Evolutionary conservation across 2,329 filamentous ascomycete genomes (phyloP), one percentile per base, ranked within the genome.

Genomic region (Clonostachys sp.): DNA sequence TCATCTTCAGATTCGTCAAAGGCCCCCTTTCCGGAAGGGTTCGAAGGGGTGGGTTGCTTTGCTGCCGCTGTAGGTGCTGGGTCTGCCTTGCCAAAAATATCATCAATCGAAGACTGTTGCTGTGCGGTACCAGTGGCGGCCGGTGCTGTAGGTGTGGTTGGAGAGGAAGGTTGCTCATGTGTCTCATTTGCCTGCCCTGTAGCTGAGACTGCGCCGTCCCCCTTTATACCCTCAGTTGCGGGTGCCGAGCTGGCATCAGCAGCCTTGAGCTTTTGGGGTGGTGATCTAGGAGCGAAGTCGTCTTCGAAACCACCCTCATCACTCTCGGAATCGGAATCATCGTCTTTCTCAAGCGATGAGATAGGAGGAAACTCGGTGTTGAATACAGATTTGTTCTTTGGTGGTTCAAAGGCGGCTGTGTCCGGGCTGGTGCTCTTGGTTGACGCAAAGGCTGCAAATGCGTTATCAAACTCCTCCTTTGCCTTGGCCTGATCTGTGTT

Each of bases 301-400:
- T 99, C 94, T 44, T 95, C 92, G 61, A 97, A 97, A 0, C 91
- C 90, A 40, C 89, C 90, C 44, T 81, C 80, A 43, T 89, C 88
- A 50, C 82, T 87, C 47, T 84, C 86, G 33, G 85, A 86, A 49
- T 95, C 90, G 33, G 87, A 91, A n/a, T 95, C 86, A 17, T 89
- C 86, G 20, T 92, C 89, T 33, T 83, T 78, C 51, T 88, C 86
- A 49, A 96, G 70, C 62, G 92, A 89, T n/a, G 86, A 84, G 50
- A 97, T 96, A 1, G 92, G 94, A 34, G 94, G 94, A 61, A 97
- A 97, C 62, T 97, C 94, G 18, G 82, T 77, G 59, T 84, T 78
- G 57, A 89, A 87, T 47, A 67, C 72, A 35, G 47, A 43, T 24
- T 35, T 44, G 38, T 10, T 30, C 48, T 46, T 49, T 41, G 40